These are phyloP conservation scores for Stramenopiles sp. DNA, from an alignment of 352 stramenopile genomes.

Conservation along the genomic window DNA sequence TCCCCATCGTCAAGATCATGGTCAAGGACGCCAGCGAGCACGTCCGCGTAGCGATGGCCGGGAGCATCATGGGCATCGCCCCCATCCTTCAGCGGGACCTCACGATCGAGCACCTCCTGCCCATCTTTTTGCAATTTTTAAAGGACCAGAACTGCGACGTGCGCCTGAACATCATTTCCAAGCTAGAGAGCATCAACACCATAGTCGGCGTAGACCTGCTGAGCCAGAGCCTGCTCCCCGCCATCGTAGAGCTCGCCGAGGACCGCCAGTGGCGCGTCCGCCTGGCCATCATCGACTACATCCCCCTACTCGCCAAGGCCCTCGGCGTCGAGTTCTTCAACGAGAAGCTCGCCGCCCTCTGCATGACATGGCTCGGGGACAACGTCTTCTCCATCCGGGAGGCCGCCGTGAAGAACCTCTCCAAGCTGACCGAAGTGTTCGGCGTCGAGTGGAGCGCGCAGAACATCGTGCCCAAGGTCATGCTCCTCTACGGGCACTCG, in stretches of 20 bases:
- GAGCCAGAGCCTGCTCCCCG: constrained; percentile 81
- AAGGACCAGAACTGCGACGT: constrained; percentile 91
- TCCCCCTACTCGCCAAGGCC: constrained; percentile 81
- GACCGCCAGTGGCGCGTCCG: constrained; percentile 96
- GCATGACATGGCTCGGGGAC: constrained; percentile 87
- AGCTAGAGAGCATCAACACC: constrained; percentile 80
- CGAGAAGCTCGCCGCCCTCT: constrained; percentile 75
- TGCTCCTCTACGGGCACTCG: constrained; percentile 70
- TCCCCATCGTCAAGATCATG: constrained; percentile 62
- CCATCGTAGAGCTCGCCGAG: constrained; percentile 89
- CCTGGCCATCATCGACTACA: constrained; percentile 93
- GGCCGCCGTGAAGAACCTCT: constrained; percentile 85
- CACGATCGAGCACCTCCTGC: constrained; percentile 76
- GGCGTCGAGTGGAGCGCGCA: constrained; percentile 78
- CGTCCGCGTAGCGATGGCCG: constrained; percentile 78
- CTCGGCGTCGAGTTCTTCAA: constrained; percentile 87
- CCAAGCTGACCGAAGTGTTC: constrained; percentile 73
- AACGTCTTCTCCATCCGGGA: constrained; percentile 88
- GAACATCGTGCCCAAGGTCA: constrained; percentile 76
- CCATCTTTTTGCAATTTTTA: constrained; percentile 78
- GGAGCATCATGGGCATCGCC: constrained; percentile 81
- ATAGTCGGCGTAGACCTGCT: constrained; percentile 91
- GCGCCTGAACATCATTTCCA: constrained; percentile 94
- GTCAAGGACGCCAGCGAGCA: constrained; percentile 88
- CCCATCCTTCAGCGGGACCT: constrained; percentile 75